A percentile compares a stretch with the other conserved stretches of the same genome.
Conservation (phyloP, 148 eudicot species). For the Nepenthes mirabilis region DNA sequence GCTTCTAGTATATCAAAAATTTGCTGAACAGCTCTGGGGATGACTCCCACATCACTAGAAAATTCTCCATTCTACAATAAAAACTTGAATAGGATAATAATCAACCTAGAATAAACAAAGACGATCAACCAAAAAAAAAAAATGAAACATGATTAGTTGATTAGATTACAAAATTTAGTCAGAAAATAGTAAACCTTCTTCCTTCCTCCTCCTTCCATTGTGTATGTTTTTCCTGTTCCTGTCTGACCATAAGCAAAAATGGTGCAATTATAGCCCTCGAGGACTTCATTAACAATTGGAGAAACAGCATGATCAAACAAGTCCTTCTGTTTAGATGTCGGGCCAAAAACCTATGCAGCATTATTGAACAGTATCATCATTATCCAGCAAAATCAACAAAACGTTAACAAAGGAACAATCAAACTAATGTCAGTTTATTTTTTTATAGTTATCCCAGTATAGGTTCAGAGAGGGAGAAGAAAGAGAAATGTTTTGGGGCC, state of each 20-base stretch:
- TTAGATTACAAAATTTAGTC: not conserved
- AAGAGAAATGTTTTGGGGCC: no score
- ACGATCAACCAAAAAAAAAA: not conserved
- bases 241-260: conserved; percentile 99
- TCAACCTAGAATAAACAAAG: not conserved
- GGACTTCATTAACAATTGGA: conserved; percentile 85
- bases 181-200: conserved; percentile 48
- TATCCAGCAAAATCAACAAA: not conserved
- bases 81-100: not conserved
- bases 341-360: conserved; percentile 76
- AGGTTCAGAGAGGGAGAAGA: no score
- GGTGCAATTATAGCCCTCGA: conserved; percentile 99
- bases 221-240: conserved; percentile 97
- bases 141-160: not conserved
- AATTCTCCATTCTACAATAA: conserved; percentile 77
- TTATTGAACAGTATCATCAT: conserved; percentile 6
- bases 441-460: no score
- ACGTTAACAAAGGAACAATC: not conserved
- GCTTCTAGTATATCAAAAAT: conserved; percentile 85
- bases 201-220: conserved; percentile 98
- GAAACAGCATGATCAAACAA: conserved; percentile 76
- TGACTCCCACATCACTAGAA: conserved; percentile 93
- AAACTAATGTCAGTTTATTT: not conserved
- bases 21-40: conserved; percentile 88
- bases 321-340: conserved; percentile 74